phyloP scores from a whole-genome alignment of 306 rosid genomes.

The Trichosanthes cucumerina region DNA sequence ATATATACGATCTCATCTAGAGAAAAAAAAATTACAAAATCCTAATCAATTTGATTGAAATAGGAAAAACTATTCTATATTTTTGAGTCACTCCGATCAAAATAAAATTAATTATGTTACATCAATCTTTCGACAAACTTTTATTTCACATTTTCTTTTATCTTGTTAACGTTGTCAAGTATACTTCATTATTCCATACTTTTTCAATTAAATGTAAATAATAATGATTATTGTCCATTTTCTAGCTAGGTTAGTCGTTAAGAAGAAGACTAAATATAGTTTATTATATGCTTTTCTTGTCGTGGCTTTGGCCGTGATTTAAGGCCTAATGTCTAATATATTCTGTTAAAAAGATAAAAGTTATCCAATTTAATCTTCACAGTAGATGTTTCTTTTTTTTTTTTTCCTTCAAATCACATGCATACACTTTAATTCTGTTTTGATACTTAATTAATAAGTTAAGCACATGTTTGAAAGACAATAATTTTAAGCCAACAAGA shows the following conservation, averaged over 20 bases:
- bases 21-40: too few species aligned
- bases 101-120: background rate
- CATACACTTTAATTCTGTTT: too few species aligned
- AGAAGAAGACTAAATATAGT: background rate
- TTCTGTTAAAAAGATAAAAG: background rate
- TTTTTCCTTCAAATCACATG: too few species aligned
- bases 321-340: background rate
- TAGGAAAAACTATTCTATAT: background rate
- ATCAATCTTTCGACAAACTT: background rate
- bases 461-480: too few species aligned
- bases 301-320: background rate
- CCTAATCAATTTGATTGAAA: background rate
- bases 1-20: too few species aligned
- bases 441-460: too few species aligned
- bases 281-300: background rate
- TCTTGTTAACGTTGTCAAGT: background rate
- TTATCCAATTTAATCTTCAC: background rate
- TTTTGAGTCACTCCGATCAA: background rate
- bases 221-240: background rate
- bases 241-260: background rate
- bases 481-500: too few species aligned
- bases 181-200: background rate
- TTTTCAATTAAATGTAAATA: background rate
- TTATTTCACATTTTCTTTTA: background rate
- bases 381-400: too few species aligned